Evolutionary conservation across 2,329 filamentous ascomycete species (phyloP), one percentile per base, ranked within the genome.

Genomic region (Sordariomycetes sp.): DNA sequence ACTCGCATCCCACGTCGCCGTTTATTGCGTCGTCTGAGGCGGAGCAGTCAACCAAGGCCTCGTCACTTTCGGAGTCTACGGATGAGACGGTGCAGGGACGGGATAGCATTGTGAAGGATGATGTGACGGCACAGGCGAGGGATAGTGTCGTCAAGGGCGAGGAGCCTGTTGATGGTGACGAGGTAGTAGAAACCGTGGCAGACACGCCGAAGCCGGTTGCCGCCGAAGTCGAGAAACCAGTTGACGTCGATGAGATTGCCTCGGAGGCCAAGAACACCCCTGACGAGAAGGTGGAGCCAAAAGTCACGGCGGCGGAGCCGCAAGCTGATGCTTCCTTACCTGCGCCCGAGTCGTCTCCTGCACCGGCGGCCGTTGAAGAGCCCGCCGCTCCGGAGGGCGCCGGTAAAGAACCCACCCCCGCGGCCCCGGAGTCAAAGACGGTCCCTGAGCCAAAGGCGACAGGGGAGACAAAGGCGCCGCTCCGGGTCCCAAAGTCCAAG

Each of bases 1-100:
- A 84, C 65, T 85, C 81, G 2, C 78, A 78, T 56, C 79, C 81
- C 4, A 67, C 76, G 12, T 84, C 81, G 15, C 81, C 81, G 0
- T 65, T 76, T 24, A 74, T 75, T 52, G 70, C 70, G 22, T 74
- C 73, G 17, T 84, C 80, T 6, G 81, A 84, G 59, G 70, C 76
- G 45, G 79, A 75, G 15, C 75, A 78, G 54, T 85, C 81, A 2
- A 85, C 82, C 7, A 81, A 79, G 62, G 82, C 82, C 3, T 85
- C 81, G 0, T 85, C 82, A 0, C 65, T 85, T 10, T 85, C 81
- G 6, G 82, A 84, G 60, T 80, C 78, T 1, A 84, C 81, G 1
- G 78, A 84, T 59, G 80, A 82, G 64, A 84, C 81, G 4, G 66
- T 80, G 1, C 72, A 75, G 52, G 69, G 68, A 13, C 59, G 60